Conservation (phyloP, 352 stramenopile species). For the Chrysophaeum taylorii region DNA sequence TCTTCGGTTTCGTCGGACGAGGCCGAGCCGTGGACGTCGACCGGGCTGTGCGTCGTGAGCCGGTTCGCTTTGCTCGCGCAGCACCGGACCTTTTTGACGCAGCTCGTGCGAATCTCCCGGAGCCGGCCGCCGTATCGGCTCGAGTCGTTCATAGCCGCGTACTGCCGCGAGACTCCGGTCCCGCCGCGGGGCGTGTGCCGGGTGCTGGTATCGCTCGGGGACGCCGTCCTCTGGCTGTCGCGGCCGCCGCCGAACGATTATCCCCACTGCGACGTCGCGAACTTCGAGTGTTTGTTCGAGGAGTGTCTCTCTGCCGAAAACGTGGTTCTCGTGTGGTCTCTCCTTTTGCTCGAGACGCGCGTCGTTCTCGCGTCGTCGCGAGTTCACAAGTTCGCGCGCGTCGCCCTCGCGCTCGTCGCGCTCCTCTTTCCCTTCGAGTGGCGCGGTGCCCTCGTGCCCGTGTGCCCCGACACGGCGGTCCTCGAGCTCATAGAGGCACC, state of each 20-base stretch:
- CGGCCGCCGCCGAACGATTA: not conserved
- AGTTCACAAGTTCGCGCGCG: not conserved
- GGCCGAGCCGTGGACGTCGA: not conserved
- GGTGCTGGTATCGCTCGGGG: not conserved
- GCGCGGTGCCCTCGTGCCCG: not conserved
- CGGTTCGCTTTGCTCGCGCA: not conserved
- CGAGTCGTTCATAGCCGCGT: not conserved
- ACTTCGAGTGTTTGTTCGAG: not conserved
- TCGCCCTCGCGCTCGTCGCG: not conserved
- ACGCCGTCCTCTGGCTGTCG: not conserved
- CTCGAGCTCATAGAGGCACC: not conserved
- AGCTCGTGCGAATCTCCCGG: constrained; percentile 1
- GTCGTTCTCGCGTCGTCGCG: not conserved
- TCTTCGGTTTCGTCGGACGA: not conserved
- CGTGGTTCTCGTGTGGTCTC: not conserved
- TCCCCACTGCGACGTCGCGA: not conserved
- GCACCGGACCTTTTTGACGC: not conserved
- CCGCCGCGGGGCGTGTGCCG: not conserved
- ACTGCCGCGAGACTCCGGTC: not conserved
- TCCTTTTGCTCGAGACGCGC: not conserved
- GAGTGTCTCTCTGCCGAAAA: not conserved
- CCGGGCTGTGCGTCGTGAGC: not conserved
- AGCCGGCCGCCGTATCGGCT: not conserved
- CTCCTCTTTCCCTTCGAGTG: constrained; percentile 6
- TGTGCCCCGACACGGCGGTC: not conserved